Conservation (phyloP, 106 monocot genomes). For the Chionographis japonica region DNA sequence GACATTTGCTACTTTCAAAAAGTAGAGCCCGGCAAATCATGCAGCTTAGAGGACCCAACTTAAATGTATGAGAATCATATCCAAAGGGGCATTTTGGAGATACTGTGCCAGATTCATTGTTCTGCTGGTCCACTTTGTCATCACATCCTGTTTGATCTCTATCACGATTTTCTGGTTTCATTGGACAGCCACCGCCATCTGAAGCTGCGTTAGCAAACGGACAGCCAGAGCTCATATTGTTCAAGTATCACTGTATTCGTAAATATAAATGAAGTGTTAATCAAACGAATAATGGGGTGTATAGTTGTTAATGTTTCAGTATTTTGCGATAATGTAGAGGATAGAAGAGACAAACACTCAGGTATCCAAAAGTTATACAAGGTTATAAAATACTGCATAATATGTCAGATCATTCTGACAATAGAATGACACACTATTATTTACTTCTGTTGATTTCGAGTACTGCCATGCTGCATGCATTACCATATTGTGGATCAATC, state of each 20-base stretch:
- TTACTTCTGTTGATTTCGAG: too few species aligned
- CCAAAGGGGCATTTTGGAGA: slow-evolving; percentile 92
- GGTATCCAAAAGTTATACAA: too few species aligned
- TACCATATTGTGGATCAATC: too few species aligned
- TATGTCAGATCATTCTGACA: too few species aligned
- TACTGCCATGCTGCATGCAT: too few species aligned
- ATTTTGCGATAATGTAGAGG: too few species aligned
- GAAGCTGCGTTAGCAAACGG: slow-evolving; percentile 72
- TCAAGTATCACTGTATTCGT: slow-evolving; percentile 6
- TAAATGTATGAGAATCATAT: slow-evolving; percentile 89
- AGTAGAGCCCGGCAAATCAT: slow-evolving; percentile 84
- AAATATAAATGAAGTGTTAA: background rate
- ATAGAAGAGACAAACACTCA: too few species aligned
- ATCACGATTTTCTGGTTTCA: slow-evolving; percentile 32
- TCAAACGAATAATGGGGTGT: background rate
- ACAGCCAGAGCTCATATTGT: slow-evolving; percentile 76
- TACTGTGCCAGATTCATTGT: slow-evolving; percentile 31
- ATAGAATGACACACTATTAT: too few species aligned
- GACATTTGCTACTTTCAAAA: slow-evolving; percentile 80
- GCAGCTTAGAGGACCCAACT: slow-evolving; percentile 93
- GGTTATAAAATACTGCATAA: too few species aligned
- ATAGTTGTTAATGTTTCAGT: background rate
- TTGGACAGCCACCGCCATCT: slow-evolving; percentile 43
- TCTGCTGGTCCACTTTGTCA: slow-evolving; percentile 27
- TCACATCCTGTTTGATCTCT: slow-evolving; percentile 18